Evolutionary conservation across 345 rosid species (phyloP), one percentile per base, ranked within the genome.

Genomic region (Lenwebbia sp.): DNA sequence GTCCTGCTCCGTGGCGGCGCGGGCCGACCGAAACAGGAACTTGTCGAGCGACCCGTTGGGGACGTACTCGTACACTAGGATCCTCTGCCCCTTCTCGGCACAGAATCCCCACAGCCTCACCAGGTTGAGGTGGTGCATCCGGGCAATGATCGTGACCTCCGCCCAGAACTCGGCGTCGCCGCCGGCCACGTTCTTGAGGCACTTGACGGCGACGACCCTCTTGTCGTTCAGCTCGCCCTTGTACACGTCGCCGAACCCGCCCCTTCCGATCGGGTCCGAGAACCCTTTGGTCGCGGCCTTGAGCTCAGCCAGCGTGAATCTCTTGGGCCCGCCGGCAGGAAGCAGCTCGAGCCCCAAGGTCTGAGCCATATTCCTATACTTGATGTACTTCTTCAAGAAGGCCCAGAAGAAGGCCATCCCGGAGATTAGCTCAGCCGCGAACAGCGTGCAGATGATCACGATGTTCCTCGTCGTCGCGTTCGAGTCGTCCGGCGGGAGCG

Each of bases 201-300:
- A 93, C 89, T 94, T 94, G 21, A 94, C 95, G 0, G 95, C 95
- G 4, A 94, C 92, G 15, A 92, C 89, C 28, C 96, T 89, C 85
- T 93, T 92, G 58, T 94, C 95, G 11, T 89, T 82, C 84, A 94
- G 78, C 85, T 91, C 94, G 26, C 96, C 96, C 87, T 86, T 91
- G 19, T 92, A 94, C 86, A 94, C 95, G 51, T 94, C 96, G 44
- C 95, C 96, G 52, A 93, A 94, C 3, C 94, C 96, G 10, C 96
- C 96, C 86, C 85, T 91, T 41, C 96, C 95, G 10, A 94, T 93
- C 10, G 87, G 89, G 55, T 89, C 84, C 3, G 91, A 89, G 88
- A 94, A 92, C 47, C 82, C 94, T 26, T 88, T 84, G 0, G 96
- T 94, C 22, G 95, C 96, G 3, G 89, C 88, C 90, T 92, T 92